Evolutionary conservation across 768 basidiomycete genomes (phyloP), one percentile per base, ranked within the genome.

Genomic region (Panaeolus cyanescens): DNA sequence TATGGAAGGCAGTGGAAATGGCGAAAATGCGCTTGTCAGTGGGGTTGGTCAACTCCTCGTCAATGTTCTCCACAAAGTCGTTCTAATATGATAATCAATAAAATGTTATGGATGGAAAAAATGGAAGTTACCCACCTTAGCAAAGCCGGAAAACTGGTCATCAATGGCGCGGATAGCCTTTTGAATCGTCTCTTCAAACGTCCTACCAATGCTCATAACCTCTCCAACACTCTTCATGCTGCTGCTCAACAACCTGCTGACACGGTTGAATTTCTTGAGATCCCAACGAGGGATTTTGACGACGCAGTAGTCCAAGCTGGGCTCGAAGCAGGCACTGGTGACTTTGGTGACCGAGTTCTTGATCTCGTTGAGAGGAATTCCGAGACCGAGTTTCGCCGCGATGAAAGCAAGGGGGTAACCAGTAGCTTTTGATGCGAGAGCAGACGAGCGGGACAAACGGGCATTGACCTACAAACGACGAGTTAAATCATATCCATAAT

Each of bases 201-300:
- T 97, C 67, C 96, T 82, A 13, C 96, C 96, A 66, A 99, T 99
- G 67, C 93, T 94, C 97, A 99, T 99, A 60, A 99, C 96, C 76
- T 99, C 96, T 28, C 96, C 96, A 7, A 99, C 96, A 68, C 92
- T 95, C 84, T 99, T 99, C 96, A 99, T 99, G 76, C 92, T 94
- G 67, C 91, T 93, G 75, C 93, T 94, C 54, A 99, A 79, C 37
- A 92, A 81, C 61, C 91, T 86, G 72, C 93, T 95, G 69, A 99
- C 96, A 50, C 96, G 88, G 69, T 69, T 94, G 80, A 99, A 99
- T 83, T 99, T 99, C 77, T 96, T 96, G 71, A 99, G 80, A 77
- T 99, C 97, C 96, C 96, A 99, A 65, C 96, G 91, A 59, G 96
- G 96, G 69, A 99, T 97, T 81, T 99, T 99, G 72, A 99, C 96